A percentile compares a stretch with the other conserved stretches of the same genome.
These are phyloP conservation scores for Citrullus mucosospermus DNA, from an alignment of 306 rosid species.

Conservation along the genomic window DNA sequence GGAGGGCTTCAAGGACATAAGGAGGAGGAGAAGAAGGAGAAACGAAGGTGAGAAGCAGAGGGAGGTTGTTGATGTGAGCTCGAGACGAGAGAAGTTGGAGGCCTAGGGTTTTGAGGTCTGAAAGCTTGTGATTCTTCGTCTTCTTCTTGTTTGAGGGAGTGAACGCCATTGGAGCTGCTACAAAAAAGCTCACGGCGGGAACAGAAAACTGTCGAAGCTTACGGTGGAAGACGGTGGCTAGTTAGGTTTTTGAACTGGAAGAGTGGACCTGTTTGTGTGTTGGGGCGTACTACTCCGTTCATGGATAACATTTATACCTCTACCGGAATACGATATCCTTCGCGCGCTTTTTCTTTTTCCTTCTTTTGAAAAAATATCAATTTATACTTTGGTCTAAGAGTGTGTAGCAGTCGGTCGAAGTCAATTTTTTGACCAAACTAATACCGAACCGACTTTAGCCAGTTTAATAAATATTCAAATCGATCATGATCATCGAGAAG, in stretches of 20 bases:
- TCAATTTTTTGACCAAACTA: no score
- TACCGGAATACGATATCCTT: not conserved
- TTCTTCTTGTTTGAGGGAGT: constrained; percentile 20
- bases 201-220: not conserved
- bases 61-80: constrained; percentile 73
- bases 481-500: no score
- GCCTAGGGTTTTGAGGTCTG: constrained; percentile 69
- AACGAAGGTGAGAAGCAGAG: constrained; percentile 49
- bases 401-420: no score
- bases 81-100: constrained; percentile 60
- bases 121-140: constrained; percentile 20
- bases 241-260: not conserved
- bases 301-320: not conserved
- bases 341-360: not conserved
- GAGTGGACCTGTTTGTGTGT: not conserved
- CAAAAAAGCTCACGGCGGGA: not conserved
- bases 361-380: no score
- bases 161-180: constrained; percentile 23
- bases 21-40: constrained; percentile 68
- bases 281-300: not conserved
- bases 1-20: constrained; percentile 55
- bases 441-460: no score
- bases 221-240: constrained; percentile 10
- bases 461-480: no score
- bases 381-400: no score